Evolutionary conservation across 352 stramenopile species (phyloP).

Genomic region (Globisporangium alternatum): DNA sequence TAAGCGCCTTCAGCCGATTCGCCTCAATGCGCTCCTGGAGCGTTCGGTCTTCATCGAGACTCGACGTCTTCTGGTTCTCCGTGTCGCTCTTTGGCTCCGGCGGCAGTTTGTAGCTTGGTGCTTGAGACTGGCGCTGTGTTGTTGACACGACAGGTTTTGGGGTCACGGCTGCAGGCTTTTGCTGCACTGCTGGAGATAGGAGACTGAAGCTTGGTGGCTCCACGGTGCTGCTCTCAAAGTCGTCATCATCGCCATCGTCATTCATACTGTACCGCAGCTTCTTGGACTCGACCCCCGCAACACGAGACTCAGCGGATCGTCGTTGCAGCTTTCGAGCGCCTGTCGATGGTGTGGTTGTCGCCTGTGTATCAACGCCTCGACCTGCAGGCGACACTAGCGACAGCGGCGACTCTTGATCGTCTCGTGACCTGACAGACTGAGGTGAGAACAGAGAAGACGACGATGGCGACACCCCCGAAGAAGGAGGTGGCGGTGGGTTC

Average conservation of each 20-base stretch:
- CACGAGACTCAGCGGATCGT: background rate
- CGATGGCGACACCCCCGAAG: background rate
- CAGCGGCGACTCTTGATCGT: conserved; percentile 15
- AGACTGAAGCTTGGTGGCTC: conserved; percentile 17
- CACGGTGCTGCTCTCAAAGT: conserved; percentile 10
- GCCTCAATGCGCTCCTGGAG: conserved; percentile 60
- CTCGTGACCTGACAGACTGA: conserved; percentile 9
- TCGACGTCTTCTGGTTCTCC: background rate
- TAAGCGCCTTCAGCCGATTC: conserved; percentile 57
- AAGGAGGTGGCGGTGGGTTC: conserved; percentile 3
- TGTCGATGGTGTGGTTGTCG: background rate
- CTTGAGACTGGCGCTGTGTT: background rate
- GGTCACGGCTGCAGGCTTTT: background rate
- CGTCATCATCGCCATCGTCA: conserved; percentile 12
- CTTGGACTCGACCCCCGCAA: background rate
- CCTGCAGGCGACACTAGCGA: conserved; percentile 11
- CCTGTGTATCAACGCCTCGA: background rate
- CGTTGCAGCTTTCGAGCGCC: background rate
- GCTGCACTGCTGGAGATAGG: background rate
- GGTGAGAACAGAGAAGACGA: conserved; percentile 13
- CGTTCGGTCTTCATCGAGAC: conserved; percentile 15
- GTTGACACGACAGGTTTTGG: background rate
- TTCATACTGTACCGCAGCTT: conserved; percentile 1
- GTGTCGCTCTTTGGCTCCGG: background rate
- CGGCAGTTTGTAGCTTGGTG: background rate